Percentiles rank a stretch among this genome's conserved stretches.
Evolutionary conservation across 352 stramenopile genomes (phyloP).

Genomic region (Globisporangium cederbergense): DNA sequence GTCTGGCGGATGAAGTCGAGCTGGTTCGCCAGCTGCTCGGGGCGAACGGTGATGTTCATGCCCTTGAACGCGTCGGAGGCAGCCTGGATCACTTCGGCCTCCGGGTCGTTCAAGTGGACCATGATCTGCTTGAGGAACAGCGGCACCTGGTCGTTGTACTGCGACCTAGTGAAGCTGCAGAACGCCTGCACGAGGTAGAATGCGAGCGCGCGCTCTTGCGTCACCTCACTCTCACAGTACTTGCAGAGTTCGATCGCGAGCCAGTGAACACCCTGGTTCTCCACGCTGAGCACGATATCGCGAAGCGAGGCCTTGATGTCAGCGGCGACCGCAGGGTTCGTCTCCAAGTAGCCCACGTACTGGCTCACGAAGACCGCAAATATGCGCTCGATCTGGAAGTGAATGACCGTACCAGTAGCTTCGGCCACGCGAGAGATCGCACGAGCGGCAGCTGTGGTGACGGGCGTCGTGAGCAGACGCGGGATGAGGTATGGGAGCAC

Average conservation of each 20-base stretch:
- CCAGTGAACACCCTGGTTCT: constrained; percentile 91
- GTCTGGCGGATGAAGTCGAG: constrained; percentile 97
- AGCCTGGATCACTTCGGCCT: constrained; percentile 86
- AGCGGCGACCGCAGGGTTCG: constrained; percentile 39
- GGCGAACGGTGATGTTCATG: constrained; percentile 89
- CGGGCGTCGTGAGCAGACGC: constrained; percentile 90
- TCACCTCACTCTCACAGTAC: constrained; percentile 91
- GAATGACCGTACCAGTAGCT: constrained; percentile 92
- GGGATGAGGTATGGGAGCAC: constrained; percentile 98
- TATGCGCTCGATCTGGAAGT: constrained; percentile 95
- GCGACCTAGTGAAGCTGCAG: constrained; percentile 75
- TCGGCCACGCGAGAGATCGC: constrained; percentile 92
- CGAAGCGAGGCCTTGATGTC: constrained; percentile 77
- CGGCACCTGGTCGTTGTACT: constrained; percentile 94
- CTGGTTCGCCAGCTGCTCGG: constrained; percentile 93
- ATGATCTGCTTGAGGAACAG: constrained; percentile 96
- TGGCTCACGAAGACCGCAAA: constrained; percentile 83
- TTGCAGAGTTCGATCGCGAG: constrained; percentile 94
- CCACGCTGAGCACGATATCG: constrained; percentile 79
- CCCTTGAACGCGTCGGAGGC: constrained; percentile 88
- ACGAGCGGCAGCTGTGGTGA: constrained; percentile 87
- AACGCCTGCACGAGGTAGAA: constrained; percentile 92
- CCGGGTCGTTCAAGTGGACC: constrained; percentile 94
- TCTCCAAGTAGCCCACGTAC: constrained; percentile 48
- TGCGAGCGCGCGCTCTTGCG: constrained; percentile 82